Conservation (phyloP, 2,329 filamentous ascomycete genomes). For the Trichoderma citrinoviride region DNA sequence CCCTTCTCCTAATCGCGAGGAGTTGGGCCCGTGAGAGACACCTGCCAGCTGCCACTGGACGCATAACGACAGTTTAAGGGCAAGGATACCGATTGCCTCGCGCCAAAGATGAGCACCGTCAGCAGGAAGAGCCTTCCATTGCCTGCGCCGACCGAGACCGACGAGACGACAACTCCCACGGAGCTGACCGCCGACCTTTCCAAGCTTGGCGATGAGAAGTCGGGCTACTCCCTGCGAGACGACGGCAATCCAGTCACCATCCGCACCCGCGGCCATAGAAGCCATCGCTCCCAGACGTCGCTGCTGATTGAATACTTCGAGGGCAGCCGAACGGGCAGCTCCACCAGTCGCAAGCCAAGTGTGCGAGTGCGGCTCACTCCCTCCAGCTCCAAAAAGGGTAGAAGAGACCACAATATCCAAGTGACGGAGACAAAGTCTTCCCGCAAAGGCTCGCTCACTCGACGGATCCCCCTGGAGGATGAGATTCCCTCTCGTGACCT, state of each 20-base stretch:
- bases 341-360: conserved; percentile 71
- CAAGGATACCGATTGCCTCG: conserved; percentile 2
- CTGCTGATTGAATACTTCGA: conserved; percentile 95
- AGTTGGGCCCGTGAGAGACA: neutral
- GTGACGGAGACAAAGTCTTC: conserved; percentile 77
- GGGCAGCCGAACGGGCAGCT: conserved; percentile 61
- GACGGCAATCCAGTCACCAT: conserved; percentile 93
- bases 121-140: conserved; percentile 62
- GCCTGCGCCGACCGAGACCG: conserved; percentile 75
- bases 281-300: conserved; percentile 75
- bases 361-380: conserved; percentile 79
- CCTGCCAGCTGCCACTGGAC: neutral
- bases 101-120: conserved; percentile 54
- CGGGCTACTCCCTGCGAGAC: conserved; percentile 76
- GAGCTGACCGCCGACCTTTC: conserved; percentile 66
- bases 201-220: conserved; percentile 64
- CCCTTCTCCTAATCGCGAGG: neutral
- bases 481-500: conserved; percentile 40
- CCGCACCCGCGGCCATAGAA: conserved; percentile 64
- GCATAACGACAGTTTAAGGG: neutral
- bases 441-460: conserved; percentile 60
- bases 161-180: conserved; percentile 59
- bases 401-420: conserved; percentile 67
- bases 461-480: conserved; percentile 54
- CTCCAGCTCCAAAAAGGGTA: conserved; percentile 68